These are phyloP conservation scores for Zygosaccharomyces pseudorouxii DNA, from an alignment of 805 yeast species.

Conservation along the genomic window DNA sequence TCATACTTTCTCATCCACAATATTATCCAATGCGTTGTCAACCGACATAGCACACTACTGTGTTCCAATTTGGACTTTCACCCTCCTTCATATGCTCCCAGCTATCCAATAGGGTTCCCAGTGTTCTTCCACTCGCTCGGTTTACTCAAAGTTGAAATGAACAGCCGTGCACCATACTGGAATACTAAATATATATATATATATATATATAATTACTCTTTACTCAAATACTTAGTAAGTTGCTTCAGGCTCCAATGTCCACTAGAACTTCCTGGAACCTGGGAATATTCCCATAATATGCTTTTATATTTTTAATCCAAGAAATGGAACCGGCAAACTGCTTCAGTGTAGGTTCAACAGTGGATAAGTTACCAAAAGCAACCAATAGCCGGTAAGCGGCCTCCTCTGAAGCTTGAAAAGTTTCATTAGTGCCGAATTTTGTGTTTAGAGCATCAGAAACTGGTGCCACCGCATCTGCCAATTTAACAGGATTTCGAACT, in stretches of 20 bases:
- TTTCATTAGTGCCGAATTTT: conserved; percentile 30
- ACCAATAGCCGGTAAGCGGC: conserved; percentile 61
- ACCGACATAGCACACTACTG: conserved; percentile 14
- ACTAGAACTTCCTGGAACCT: conserved; percentile 26
- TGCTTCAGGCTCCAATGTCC: conserved; percentile 11
- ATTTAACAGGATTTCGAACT: conserved; percentile 27
- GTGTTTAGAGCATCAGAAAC: conserved; percentile 31
- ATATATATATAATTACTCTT: neutral
- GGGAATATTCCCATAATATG: conserved; percentile 15
- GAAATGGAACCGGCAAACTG: conserved; percentile 31
- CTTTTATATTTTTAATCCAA: conserved; percentile 28
- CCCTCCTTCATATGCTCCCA: neutral
- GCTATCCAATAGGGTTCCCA: neutral
- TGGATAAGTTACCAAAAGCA: conserved; percentile 57
- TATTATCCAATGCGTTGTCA: conserved; percentile 17
- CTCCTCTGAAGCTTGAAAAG: conserved; percentile 46
- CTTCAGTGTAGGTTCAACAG: conserved; percentile 30
- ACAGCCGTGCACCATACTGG: neutral
- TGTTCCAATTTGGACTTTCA: neutral
- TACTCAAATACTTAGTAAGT: too few relatives aligned
- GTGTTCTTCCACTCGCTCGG: neutral
- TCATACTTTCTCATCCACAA: conserved; percentile 22
- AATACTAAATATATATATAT: neutral
- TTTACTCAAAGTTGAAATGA: neutral
- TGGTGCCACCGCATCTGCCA: conserved; percentile 28